phyloP scores from a whole-genome alignment of 148 eudicot genomes.

The Polygonum maritimum region DNA sequence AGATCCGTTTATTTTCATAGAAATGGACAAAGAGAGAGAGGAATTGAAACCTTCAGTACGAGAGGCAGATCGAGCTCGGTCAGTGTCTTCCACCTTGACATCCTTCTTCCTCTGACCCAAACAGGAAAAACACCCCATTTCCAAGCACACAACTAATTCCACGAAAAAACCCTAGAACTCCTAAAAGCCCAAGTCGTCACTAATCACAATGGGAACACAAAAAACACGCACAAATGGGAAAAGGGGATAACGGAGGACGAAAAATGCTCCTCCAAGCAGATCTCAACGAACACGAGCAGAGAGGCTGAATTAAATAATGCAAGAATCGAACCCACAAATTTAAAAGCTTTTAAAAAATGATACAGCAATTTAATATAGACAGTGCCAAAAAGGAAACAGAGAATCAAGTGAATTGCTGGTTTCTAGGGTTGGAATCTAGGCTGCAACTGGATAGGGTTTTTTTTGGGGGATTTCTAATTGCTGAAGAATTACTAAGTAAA shows the following conservation, averaged over 20 bases:
- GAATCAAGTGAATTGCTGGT: neutral
- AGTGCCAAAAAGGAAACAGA: neutral
- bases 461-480: neutral
- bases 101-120: constrained; percentile 20
- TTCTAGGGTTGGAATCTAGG: neutral
- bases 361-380: neutral
- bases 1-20: neutral
- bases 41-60: constrained; percentile 27
- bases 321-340: constrained; percentile 3
- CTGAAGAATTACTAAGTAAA: neutral
- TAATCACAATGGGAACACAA: neutral
- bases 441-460: neutral
- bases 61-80: constrained; percentile 42
- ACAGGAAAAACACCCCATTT: constrained; percentile 43
- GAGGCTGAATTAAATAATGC: neutral
- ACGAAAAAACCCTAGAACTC: constrained; percentile 4
- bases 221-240: neutral
- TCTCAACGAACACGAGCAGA: constrained; percentile 10
- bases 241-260: neutral
- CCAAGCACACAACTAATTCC: neutral
- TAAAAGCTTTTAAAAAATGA: neutral
- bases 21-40: neutral
- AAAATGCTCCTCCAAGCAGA: constrained; percentile 6
- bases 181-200: constrained; percentile 15
- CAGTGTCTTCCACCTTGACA: constrained; percentile 34